A percentile compares a stretch with the other conserved stretches of the same genome.
phyloP scores from a whole-genome alignment of 768 basidiomycete species.

The Pulveroboletus ravenelii region DNA sequence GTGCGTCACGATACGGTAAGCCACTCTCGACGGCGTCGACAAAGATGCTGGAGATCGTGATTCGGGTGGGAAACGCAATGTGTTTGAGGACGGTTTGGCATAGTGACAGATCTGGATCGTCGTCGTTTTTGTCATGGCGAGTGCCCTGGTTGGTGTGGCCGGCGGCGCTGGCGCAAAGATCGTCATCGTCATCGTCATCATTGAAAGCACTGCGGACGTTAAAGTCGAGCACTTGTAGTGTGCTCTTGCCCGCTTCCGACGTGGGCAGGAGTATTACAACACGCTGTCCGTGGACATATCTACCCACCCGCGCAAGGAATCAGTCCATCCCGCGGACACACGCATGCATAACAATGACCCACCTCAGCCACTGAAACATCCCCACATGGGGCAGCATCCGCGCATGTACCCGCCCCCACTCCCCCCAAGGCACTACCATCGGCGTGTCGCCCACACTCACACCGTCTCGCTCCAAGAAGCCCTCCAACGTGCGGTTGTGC shows the following conservation, averaged over 20 bases:
- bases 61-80: conserved; percentile 8
- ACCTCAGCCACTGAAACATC: conserved; percentile 41
- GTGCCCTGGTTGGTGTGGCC: background rate
- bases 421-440: conserved; percentile 29
- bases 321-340: background rate
- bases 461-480: conserved; percentile 5
- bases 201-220: conserved; percentile 16
- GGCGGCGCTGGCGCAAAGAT: no score
- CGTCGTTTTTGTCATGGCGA: background rate
- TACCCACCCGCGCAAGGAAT: conserved; percentile 2
- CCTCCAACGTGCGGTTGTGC: conserved; percentile 30
- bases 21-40: conserved; percentile 20
- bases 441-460: background rate
- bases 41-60: conserved; percentile 22
- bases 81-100: background rate
- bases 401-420: conserved; percentile 37
- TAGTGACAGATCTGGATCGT: background rate
- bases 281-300: conserved; percentile 42
- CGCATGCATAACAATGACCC: background rate
- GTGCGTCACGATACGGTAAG: conserved; percentile 31
- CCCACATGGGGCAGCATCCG: conserved; percentile 28
- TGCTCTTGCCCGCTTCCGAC: conserved; percentile 5
- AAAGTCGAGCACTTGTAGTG: conserved; percentile 29
- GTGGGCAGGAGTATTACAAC: conserved; percentile 27
- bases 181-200: background rate